phyloP scores from a whole-genome alignment of 345 rosid species.

The Eucalyptus erythrocorys region DNA sequence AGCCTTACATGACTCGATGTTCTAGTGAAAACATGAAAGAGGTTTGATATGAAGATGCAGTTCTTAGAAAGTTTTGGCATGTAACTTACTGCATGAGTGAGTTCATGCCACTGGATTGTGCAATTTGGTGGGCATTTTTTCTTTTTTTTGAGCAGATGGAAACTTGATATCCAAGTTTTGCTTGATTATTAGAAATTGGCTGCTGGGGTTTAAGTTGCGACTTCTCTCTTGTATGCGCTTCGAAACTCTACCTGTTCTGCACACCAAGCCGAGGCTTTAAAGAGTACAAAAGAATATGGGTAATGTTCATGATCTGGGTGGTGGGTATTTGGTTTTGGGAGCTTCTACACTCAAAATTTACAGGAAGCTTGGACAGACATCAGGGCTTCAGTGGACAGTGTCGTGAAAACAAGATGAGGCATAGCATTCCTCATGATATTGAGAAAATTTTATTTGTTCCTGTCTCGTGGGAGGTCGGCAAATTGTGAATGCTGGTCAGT shows the following conservation, averaged over 20 bases:
- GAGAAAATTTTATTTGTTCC: slow-evolving; percentile 30
- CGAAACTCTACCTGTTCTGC: background rate
- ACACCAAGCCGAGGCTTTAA: background rate
- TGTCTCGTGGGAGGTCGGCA: slow-evolving; percentile 54
- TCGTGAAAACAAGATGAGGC: slow-evolving; percentile 18
- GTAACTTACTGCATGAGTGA: background rate
- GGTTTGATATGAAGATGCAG: background rate
- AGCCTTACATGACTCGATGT: background rate
- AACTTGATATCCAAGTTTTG: background rate
- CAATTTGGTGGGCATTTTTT: background rate
- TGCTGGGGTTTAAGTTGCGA: background rate
- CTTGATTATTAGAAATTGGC: background rate
- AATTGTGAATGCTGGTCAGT: slow-evolving; percentile 67
- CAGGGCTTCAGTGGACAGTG: slow-evolving; percentile 1
- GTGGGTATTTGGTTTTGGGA: background rate
- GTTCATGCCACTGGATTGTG: background rate
- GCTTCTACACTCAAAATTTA: background rate
- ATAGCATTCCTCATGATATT: slow-evolving; percentile 13
- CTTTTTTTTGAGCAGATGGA: background rate
- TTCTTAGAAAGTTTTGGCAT: background rate
- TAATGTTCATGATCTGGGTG: background rate
- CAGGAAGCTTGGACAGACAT: background rate
- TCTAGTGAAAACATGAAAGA: background rate
- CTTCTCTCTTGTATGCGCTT: background rate
- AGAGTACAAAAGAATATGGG: background rate